phyloP scores from a whole-genome alignment of 2,329 filamentous ascomycete species.

The Cladosporium sp. region DNA sequence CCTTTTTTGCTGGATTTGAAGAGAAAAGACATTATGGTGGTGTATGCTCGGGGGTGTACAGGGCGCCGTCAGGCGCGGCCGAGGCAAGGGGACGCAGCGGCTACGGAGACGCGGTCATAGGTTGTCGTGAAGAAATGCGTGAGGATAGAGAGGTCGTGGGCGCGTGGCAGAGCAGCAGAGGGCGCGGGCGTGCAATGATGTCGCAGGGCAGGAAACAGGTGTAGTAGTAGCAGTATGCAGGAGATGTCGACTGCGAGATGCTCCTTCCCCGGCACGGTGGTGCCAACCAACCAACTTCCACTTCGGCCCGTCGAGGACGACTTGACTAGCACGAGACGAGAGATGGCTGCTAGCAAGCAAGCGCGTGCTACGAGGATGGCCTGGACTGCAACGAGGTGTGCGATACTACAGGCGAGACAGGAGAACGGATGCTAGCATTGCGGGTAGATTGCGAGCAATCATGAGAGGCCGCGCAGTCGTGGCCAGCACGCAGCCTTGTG shows the following conservation, averaged over 20 bases:
- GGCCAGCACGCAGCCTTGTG: neutral
- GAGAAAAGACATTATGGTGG: conserved; percentile 46
- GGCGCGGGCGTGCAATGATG: neutral
- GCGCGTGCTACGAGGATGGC: neutral
- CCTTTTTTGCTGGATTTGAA: conserved; percentile 46
- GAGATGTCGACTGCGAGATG: neutral
- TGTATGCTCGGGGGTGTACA: conserved; percentile 4
- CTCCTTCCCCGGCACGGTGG: neutral
- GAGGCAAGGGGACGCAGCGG: conserved; percentile 7
- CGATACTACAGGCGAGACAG: neutral
- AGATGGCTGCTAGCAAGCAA: neutral
- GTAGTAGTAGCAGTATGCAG: no score
- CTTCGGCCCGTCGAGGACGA: neutral
- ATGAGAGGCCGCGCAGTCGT: neutral
- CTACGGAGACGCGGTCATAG: conserved; percentile 9
- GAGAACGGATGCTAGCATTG: neutral
- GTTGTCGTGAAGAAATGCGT: neutral
- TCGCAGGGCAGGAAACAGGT: neutral
- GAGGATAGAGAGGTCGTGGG: neutral
- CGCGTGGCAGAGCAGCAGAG: neutral
- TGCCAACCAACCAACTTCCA: neutral
- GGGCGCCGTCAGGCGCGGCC: conserved; percentile 11
- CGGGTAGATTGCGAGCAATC: no score
- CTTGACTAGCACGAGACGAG: neutral
- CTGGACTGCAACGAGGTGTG: neutral